Base-by-base conservation (phyloP, 1,284 basidiomycete species). In the Dichomitus squalens region DNA sequence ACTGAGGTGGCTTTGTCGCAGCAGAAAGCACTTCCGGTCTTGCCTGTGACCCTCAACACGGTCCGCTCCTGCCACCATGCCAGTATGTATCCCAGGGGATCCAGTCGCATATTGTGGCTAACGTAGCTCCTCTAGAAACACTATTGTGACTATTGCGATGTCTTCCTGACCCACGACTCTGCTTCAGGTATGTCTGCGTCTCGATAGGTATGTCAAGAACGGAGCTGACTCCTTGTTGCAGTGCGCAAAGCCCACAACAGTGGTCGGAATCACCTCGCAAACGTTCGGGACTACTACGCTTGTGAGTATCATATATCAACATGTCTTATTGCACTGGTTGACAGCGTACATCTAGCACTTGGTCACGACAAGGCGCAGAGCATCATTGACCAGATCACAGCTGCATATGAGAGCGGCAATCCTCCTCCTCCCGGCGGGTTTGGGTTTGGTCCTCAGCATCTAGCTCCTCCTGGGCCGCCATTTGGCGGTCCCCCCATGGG, bases 191-290 rank as follows among this genome's bases (percentile, higher is more conserved):
- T 54, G 77, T 72, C 6, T 27, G 7, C 47, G 33, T 25, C 27
- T 38, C 9, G 21, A 40, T 7, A 31, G 29, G 11, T 34, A 18
- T 12, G 11, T 18, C 47, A 64, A 64, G 59, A 69, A 61, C 20
- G 12, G 18, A 36, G 9, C 34, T 59, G 35, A 63, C 53, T 54
- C 52, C 61, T 49, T 61, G 50, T 59, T 53, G 48, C 72, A 93
- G 96, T 98, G 34, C 92, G 96, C 64, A 98, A 98, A 76, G 96
- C 96, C 47, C 96, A 99, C 76, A 98, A 98, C 76, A 94, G 89
- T 63, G 96, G 96, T 59, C 83, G 96, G 58, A 99, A 99, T 76
- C 96, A 99, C 72, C 82, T 98, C 40, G 83, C 93, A 50, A 99
- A 99, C 71, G 96, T 99, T 59, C 82, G 95, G 64, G 96, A 99